Percentiles rank a stretch among this genome's conserved stretches.
phyloP scores from a whole-genome alignment of 208 protist species.

The Trypanosomatidae sp. region DNA sequence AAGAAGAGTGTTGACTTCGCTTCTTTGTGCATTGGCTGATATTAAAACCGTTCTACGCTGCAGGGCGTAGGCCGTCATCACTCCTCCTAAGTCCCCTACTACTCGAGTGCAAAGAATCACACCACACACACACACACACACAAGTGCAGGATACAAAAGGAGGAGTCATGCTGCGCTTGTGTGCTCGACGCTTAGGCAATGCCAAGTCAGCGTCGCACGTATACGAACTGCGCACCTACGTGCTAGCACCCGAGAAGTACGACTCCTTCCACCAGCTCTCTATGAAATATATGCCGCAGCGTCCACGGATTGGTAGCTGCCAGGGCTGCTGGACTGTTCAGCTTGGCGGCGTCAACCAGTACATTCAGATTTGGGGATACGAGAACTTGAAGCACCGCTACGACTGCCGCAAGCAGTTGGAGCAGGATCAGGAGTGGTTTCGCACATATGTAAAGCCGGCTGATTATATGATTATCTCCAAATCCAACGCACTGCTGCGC shows the following conservation, averaged over 20 bases:
- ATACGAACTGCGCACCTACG: slow-evolving; percentile 67
- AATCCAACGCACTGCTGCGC: slow-evolving; percentile 65
- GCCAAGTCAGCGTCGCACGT: slow-evolving; percentile 36
- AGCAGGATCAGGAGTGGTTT: slow-evolving; percentile 62
- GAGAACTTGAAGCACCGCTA: slow-evolving; percentile 75
- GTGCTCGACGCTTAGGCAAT: slow-evolving; percentile 8
- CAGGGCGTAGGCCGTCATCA: not conserved
- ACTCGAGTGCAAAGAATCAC: not conserved
- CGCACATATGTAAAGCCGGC: slow-evolving; percentile 37
- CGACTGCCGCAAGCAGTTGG: slow-evolving; percentile 44
- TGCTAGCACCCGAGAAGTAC: slow-evolving; percentile 59
- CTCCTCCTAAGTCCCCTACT: not conserved
- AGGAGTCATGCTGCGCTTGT: slow-evolving; percentile 42
- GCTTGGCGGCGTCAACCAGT: slow-evolving; percentile 73
- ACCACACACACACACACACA: slow-evolving; percentile 7
- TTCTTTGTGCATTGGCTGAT: not conserved
- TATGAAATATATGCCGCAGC: slow-evolving; percentile 57
- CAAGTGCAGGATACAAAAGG: not conserved
- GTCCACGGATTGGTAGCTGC: slow-evolving; percentile 42
- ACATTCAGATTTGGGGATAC: slow-evolving; percentile 78
- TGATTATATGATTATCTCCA: slow-evolving; percentile 32
- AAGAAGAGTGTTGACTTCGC: not conserved
- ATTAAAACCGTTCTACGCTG: not conserved
- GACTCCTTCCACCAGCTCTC: slow-evolving; percentile 52
- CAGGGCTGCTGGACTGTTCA: slow-evolving; percentile 78